phyloP scores from a whole-genome alignment of 345 rosid species.

The Microthlaspi erraticum region DNA sequence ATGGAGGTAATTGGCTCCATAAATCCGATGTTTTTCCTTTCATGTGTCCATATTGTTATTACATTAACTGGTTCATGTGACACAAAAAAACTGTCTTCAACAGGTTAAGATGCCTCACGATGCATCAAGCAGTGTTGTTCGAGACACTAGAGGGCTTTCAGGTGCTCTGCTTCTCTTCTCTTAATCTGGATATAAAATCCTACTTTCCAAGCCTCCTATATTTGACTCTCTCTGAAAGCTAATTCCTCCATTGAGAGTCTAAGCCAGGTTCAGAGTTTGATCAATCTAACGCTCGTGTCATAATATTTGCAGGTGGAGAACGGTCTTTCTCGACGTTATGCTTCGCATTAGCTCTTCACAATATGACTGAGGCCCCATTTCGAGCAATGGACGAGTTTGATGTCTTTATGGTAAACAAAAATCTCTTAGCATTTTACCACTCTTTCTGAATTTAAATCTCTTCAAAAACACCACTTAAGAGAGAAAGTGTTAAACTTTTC shows the following conservation, averaged over 20 bases:
- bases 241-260: not conserved
- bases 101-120: constrained; percentile 98
- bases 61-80: not conserved
- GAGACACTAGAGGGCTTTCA: constrained; percentile 92
- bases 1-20: constrained; percentile 29
- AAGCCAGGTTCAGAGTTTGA: constrained; percentile 30
- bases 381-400: constrained; percentile 99
- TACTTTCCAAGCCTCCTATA: not conserved
- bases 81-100: constrained; percentile 10
- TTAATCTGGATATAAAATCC: not conserved
- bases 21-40: not conserved
- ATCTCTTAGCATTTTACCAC: not conserved
- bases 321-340: constrained; percentile 93
- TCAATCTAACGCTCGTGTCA: not conserved
- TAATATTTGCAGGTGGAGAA: constrained; percentile 71
- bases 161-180: constrained; percentile 49
- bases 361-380: constrained; percentile 82
- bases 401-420: constrained; percentile 73
- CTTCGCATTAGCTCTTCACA: constrained; percentile 85
- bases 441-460: not conserved
- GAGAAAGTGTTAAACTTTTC: not conserved
- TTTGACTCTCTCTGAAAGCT: constrained; percentile 8
- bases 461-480: not conserved
- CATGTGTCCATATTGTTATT: not conserved
- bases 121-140: constrained; percentile 66